Conservation (phyloP, 805 yeast genomes). For the Vanderwaltozyma polyspora region DNA sequence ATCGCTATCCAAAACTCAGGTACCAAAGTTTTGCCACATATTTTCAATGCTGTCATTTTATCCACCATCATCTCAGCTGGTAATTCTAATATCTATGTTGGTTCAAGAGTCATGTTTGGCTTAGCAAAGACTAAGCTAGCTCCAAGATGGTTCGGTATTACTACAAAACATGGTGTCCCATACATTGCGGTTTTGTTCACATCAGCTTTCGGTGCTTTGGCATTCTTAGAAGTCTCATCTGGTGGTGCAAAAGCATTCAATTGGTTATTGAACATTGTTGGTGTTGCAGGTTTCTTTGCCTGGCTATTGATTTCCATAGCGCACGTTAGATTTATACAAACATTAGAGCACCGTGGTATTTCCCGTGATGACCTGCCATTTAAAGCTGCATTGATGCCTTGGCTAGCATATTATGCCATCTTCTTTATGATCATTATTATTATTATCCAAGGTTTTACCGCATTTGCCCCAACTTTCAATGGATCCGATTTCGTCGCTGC, state of each 20-base stretch:
- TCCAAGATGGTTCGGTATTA: constrained; percentile 38
- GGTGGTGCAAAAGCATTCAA: constrained; percentile 50
- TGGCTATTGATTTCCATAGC: constrained; percentile 58
- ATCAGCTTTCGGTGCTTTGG: constrained; percentile 51
- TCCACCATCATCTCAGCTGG: constrained; percentile 67
- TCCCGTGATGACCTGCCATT: constrained; percentile 61
- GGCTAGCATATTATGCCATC: constrained; percentile 51
- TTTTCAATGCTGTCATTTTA: constrained; percentile 62
- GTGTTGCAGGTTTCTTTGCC: constrained; percentile 63
- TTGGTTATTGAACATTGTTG: constrained; percentile 68
- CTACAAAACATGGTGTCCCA: constrained; percentile 54
- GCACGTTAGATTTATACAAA: constrained; percentile 60
- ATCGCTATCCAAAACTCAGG: constrained; percentile 62
- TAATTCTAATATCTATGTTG: constrained; percentile 62
- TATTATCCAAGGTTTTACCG: constrained; percentile 61
- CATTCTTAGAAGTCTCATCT: constrained; percentile 44
- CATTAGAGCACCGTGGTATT: constrained; percentile 50
- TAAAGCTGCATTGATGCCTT: constrained; percentile 65
- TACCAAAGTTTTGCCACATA: constrained; percentile 52
- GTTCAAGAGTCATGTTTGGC: constrained; percentile 58
- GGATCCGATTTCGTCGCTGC: constrained; percentile 55
- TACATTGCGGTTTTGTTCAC: constrained; percentile 45
- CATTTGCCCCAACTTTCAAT: constrained; percentile 42
- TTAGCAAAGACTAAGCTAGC: constrained; percentile 50
- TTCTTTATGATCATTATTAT: constrained; percentile 43